Base-by-base conservation (phyloP, 495 filamentous ascomycete genomes). In the Penicillium maclennaniae region DNA sequence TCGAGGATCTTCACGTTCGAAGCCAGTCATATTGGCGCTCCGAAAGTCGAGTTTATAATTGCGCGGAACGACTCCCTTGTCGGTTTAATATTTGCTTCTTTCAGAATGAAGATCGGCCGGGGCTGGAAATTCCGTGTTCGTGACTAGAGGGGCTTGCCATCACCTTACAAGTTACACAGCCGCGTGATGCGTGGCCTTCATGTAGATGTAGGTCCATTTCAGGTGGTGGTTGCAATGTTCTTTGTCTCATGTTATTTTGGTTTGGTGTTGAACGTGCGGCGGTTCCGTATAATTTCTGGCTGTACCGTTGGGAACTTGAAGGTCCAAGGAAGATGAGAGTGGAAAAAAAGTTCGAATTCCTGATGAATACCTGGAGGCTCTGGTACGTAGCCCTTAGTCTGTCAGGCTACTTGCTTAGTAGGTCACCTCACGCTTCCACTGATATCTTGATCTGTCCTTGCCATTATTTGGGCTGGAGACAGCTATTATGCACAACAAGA, bases 171-270 rank as follows among this genome's bases (percentile, higher is more conserved):
- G 48, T 43, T 50, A 50, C 48, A 50, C 38, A 2, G 27, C 39
- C 48, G 39, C 40, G 48, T 50, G 48, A 39, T 43, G 39, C 39
- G 28, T 36, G 26, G 48, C n/a, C 15, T 43, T 7, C 23, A 23
- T 23, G 23, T 23, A 39, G 23, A 17, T 36, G 39, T 42, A 3
- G 19, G 16, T 21, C 7, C 4, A 20, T 4, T 9, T 40, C 19
- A 23, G 23, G 23, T 23, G 23, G n/a, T 20, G 16, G 17, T 19
- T 19, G 16, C 6, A 17, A 40, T 1, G n/a, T 6, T 19, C 6
- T 16, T 37, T 40, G 38, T 16, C 10, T 34, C 31, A 40, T 40
- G 15, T 14, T 19, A 2, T 9, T 40, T 40, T 20, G 7, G 38
- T n/a, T 19, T 19, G 6, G 10, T 34, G 1, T 34, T 34, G 31